A percentile compares a stretch with the other conserved stretches of the same genome.
phyloP scores from a whole-genome alignment of 2,329 filamentous ascomycete genomes.

The Alternaria novae-zelandiae region DNA sequence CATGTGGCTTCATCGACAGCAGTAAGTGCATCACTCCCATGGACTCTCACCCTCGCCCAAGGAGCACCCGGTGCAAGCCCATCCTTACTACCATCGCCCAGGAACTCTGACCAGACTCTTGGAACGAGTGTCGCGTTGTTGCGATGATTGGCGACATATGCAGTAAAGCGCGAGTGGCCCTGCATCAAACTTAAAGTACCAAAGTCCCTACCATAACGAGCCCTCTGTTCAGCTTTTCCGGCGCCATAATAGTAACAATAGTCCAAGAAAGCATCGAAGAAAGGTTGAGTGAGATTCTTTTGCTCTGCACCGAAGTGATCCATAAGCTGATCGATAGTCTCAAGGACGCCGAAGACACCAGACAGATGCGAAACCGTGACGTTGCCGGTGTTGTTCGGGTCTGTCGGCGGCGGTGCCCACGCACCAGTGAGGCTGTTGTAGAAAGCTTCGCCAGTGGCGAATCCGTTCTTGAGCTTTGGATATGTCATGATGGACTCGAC shows the following conservation, averaged over 20 bases:
- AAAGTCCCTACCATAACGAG: conserved; percentile 60
- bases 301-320: conserved; percentile 51
- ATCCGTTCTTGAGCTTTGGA: conserved; percentile 62
- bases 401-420: conserved; percentile 60
- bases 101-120: conserved; percentile 63
- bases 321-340: conserved; percentile 63
- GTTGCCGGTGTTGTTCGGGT: conserved; percentile 59
- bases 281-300: conserved; percentile 56
- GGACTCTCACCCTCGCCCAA: conserved; percentile 49
- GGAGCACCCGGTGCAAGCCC: conserved; percentile 53
- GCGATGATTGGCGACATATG: conserved; percentile 57
- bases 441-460: conserved; percentile 62
- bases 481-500: conserved; percentile 59
- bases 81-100: conserved; percentile 47
- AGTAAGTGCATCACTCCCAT: conserved; percentile 54
- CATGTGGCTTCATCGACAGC: conserved; percentile 63
- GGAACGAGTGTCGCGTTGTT: conserved; percentile 57
- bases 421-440: conserved; percentile 60
- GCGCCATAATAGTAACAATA: conserved; percentile 67
- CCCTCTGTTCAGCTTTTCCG: conserved; percentile 56
- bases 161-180: conserved; percentile 65
- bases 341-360: conserved; percentile 65
- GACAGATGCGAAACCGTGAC: conserved; percentile 63
- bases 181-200: conserved; percentile 59
- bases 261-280: conserved; percentile 63